These are phyloP conservation scores for Phytophthora podocarpi DNA, from an alignment of 352 stramenopile genomes.

Conservation along the genomic window DNA sequence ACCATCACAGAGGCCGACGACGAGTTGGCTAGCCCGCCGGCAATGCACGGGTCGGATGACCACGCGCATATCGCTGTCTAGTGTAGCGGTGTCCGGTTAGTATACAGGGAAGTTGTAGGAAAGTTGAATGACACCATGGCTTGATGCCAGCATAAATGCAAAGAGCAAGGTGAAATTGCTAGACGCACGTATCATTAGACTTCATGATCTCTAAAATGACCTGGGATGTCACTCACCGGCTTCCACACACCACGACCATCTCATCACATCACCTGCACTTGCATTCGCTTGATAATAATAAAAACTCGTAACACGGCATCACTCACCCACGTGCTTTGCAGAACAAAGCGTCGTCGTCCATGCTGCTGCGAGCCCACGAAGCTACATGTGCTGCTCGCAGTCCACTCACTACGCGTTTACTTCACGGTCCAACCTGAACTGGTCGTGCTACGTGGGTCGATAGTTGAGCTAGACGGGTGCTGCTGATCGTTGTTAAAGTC, in stretches of 20 bases:
- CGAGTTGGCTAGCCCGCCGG: constrained; percentile 33
- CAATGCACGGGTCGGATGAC: constrained; percentile 34
- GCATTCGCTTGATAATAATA: constrained; percentile 37
- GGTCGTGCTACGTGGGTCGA: constrained; percentile 48
- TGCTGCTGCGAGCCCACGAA: constrained; percentile 4
- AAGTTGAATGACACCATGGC: not conserved
- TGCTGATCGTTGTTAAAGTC: constrained; percentile 25
- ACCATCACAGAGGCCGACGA: constrained; percentile 44
- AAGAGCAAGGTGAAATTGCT: constrained; percentile 15
- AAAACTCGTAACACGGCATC: constrained; percentile 25
- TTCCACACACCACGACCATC: constrained; percentile 9
- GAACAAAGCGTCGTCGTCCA: constrained; percentile 30
- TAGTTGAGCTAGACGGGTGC: constrained; percentile 15
- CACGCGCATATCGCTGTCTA: constrained; percentile 42
- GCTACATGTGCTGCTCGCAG: not conserved
- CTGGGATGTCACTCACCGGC: not conserved
- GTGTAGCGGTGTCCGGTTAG: constrained; percentile 2
- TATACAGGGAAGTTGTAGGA: constrained; percentile 20
- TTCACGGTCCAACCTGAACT: constrained; percentile 64
- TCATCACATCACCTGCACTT: not conserved
- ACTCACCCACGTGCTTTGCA: constrained; percentile 26
- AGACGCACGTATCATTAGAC: constrained; percentile 20
- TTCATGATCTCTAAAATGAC: constrained; percentile 26
- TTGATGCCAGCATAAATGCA: constrained; percentile 9
- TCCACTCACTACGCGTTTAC: constrained; percentile 30